Evolutionary conservation across 2,329 filamentous ascomycete species (phyloP).

Genomic region (Acephala macrosclerotiorum): DNA sequence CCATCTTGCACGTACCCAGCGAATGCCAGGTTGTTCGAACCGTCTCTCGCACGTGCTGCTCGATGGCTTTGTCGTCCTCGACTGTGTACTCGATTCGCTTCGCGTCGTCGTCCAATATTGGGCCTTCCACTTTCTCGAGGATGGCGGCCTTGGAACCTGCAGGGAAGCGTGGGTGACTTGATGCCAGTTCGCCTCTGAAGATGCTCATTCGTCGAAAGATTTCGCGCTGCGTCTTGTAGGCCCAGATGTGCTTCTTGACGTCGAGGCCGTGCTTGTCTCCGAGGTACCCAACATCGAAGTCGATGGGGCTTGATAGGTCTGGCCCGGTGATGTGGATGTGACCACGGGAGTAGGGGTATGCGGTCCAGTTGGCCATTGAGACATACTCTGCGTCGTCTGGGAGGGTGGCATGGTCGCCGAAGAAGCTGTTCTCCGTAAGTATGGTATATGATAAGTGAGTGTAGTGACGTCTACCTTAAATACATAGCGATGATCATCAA

Average conservation of each 20-base stretch:
- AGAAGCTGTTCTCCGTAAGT: constrained; percentile 48
- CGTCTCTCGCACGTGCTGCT: constrained; percentile 51
- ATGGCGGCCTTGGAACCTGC: constrained; percentile 49
- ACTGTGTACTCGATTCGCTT: constrained; percentile 48
- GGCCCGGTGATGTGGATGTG: constrained; percentile 63
- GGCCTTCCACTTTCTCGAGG: constrained; percentile 10
- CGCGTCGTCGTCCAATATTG: constrained; percentile 42
- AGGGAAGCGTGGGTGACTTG: constrained; percentile 54
- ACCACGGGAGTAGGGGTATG: constrained; percentile 68
- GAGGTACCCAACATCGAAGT: constrained; percentile 66
- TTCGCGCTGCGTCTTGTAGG: constrained; percentile 70
- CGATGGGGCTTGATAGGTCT: constrained; percentile 51
- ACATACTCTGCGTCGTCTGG: constrained; percentile 66
- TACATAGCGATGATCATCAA: too few relatives aligned
- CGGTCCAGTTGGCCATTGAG: constrained; percentile 59
- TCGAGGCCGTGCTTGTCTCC: constrained; percentile 56
- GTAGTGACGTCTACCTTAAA: too few relatives aligned
- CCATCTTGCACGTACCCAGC: constrained; percentile 51
- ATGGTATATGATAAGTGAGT: too few relatives aligned
- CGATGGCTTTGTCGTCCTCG: constrained; percentile 48
- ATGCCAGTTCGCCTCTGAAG: constrained; percentile 55
- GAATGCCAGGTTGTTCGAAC: constrained; percentile 51
- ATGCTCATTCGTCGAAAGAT: constrained; percentile 61
- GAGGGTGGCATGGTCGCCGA: constrained; percentile 45
- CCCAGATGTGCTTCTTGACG: constrained; percentile 65